These are phyloP conservation scores for Aspergillus sp. DNA, from an alignment of 2,329 filamentous ascomycete genomes.

Conservation along the genomic window DNA sequence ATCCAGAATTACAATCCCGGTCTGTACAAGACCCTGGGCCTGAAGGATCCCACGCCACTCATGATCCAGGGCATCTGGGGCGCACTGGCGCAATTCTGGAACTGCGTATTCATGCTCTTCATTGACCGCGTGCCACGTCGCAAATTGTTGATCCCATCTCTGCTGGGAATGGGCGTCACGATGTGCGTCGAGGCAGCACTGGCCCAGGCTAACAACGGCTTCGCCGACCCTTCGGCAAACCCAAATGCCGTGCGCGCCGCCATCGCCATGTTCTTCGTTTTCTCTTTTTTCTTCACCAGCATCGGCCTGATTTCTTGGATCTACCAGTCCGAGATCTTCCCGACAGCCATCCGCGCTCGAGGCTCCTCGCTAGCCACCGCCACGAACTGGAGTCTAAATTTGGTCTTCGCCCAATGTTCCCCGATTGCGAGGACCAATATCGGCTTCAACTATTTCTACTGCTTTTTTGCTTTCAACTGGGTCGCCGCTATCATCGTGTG, in stretches of 20 bases:
- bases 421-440: slow-evolving; percentile 45
- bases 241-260: slow-evolving; percentile 42
- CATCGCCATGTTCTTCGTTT: slow-evolving; percentile 50
- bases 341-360: slow-evolving; percentile 43
- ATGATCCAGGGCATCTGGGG: slow-evolving; percentile 55
- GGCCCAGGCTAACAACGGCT: slow-evolving; percentile 35
- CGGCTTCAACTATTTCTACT: slow-evolving; percentile 52
- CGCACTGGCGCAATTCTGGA: slow-evolving; percentile 50
- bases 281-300: slow-evolving; percentile 46
- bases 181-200: slow-evolving; percentile 44
- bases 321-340: slow-evolving; percentile 50
- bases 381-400: slow-evolving; percentile 47
- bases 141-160: slow-evolving; percentile 48
- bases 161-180: slow-evolving; percentile 44
- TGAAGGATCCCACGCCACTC: slow-evolving; percentile 46
- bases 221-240: slow-evolving; percentile 24
- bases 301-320: slow-evolving; percentile 50
- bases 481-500: slow-evolving; percentile 37
- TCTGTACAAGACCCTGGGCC: slow-evolving; percentile 47
- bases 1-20: slow-evolving; percentile 46
- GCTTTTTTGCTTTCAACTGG: slow-evolving; percentile 52
- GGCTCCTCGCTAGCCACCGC: slow-evolving; percentile 47
- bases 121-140: slow-evolving; percentile 51
- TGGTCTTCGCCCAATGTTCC: slow-evolving; percentile 52
- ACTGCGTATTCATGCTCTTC: slow-evolving; percentile 47